A percentile compares a stretch with the other conserved stretches of the same genome.
Conservation (phyloP, 2,329 filamentous ascomycete genomes). For the Huntiella savannae region DNA sequence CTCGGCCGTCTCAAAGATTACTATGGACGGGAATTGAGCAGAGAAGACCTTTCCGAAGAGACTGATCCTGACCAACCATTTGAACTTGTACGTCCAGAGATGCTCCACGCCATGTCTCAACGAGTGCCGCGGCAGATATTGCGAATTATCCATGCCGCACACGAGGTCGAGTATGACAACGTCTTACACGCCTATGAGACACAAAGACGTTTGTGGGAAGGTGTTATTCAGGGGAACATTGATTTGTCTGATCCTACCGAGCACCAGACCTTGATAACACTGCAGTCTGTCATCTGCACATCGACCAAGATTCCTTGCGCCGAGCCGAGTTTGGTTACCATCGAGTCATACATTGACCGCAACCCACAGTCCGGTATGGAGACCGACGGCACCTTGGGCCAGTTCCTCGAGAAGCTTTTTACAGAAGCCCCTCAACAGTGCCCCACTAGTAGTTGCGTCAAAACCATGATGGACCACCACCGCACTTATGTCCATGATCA, state of each 20-base stretch:
- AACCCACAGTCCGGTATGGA: constrained; percentile 52
- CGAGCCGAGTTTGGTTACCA: constrained; percentile 73
- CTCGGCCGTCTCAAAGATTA: constrained; percentile 70
- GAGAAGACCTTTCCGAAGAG: constrained; percentile 35
- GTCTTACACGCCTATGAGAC: constrained; percentile 85
- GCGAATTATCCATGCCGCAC: constrained; percentile 83
- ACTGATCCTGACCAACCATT: constrained; percentile 58
- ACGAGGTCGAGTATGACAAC: constrained; percentile 93
- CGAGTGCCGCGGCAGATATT: constrained; percentile 71
- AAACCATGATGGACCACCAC: constrained; percentile 80
- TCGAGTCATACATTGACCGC: constrained; percentile 90
- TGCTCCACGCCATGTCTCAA: constrained; percentile 72
- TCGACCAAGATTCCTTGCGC: constrained; percentile 83
- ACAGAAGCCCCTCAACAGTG: constrained; percentile 59
- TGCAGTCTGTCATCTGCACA: constrained; percentile 88
- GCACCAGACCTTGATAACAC: constrained; percentile 87
- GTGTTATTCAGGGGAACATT: constrained; percentile 71
- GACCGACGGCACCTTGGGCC: constrained; percentile 80
- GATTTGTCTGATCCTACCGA: constrained; percentile 88
- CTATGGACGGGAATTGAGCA: constrained; percentile 9
- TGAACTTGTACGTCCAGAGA: constrained; percentile 80
- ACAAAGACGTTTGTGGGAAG: constrained; percentile 90
- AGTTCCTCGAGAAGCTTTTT: constrained; percentile 85
- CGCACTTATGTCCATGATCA: constrained; percentile 94
- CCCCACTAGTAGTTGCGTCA: constrained; percentile 66